Evolutionary conservation across 306 rosid genomes (phyloP), one percentile per base, ranked within the genome.

Genomic region (Arachis stenosperma): DNA sequence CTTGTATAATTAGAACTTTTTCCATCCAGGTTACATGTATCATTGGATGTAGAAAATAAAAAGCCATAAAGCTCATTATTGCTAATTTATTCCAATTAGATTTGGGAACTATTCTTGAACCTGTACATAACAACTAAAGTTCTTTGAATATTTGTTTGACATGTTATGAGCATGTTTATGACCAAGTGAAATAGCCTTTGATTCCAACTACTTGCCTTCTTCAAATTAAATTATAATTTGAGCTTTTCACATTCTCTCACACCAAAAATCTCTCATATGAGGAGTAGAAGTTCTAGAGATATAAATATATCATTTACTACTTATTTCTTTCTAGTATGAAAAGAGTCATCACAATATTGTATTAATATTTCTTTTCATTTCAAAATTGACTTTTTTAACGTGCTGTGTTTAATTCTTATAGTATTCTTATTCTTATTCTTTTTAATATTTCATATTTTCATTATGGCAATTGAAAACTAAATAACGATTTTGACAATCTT

Each of bases 401-500:
- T 42, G 9, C 68, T 37, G 61, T 29, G 33, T 59, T 52, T 74
- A 37, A 62, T 73, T 55, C 15, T 60, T 57, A 0, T 50, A 30
- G 56, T 22, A 22, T 22, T 22, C 27, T 43, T 67, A 40, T 42
- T 55, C 52, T 74, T 83, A 41, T 71, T 67, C 77, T 67, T 67
- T 75, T 55, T 29, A 52, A 59, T 63, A 53, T 68, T 50, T 4
- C 37, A 33, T 33, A 33, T 33, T 33, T 33, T 80, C 59, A 46
- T 8, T 17, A 50, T 51, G 42, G 78, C 61, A 43, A 55, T 37
- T 33, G 69, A 59, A 64, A 51, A 70, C 58, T 61, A 55, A 17
- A 76, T 51, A 65, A 56, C 58, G 66, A 56, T 81, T 70, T 56
- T 60, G 11, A 50, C 65, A 67, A 6, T 77, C 64, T 46, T 52